These are phyloP conservation scores for Cucurbita argyrosperma DNA, from an alignment of 306 rosid genomes.

Conservation along the genomic window DNA sequence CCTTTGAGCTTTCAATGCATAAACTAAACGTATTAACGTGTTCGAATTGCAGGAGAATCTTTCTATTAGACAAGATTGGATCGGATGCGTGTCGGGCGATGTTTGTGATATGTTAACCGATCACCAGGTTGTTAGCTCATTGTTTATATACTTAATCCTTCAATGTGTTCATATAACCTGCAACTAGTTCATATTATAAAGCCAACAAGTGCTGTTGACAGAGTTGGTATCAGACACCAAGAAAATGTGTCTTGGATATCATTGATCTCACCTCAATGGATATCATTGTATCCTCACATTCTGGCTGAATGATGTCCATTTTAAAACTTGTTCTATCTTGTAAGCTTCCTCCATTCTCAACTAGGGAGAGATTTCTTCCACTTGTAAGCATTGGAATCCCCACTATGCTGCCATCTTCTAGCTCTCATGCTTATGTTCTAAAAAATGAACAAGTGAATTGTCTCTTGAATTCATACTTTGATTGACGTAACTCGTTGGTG, in stretches of 20 bases:
- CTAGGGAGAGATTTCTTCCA: no score
- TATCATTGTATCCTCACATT: no score
- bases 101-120: not conserved
- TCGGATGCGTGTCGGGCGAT: not conserved
- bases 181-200: not conserved
- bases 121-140: not conserved
- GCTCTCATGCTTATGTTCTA: no score
- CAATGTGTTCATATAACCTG: not conserved
- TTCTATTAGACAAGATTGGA: not conserved
- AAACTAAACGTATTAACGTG: not conserved
- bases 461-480: no score
- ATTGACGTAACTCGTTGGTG: no score
- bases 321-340: not conserved
- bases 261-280: not conserved
- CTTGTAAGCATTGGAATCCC: not conserved
- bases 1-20: conserved; percentile 11
- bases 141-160: not conserved
- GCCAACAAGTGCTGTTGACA: not conserved
- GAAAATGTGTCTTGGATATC: not conserved
- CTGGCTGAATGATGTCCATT: not conserved
- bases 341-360: not conserved
- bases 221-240: not conserved
- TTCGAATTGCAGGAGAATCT: not conserved
- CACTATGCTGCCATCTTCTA: not conserved
- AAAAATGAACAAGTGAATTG: no score